Percentiles rank a stretch among this genome's conserved stretches.
Evolutionary conservation across 2,329 filamentous ascomycete genomes (phyloP).

Genomic region (Hypomyces rosellus): DNA sequence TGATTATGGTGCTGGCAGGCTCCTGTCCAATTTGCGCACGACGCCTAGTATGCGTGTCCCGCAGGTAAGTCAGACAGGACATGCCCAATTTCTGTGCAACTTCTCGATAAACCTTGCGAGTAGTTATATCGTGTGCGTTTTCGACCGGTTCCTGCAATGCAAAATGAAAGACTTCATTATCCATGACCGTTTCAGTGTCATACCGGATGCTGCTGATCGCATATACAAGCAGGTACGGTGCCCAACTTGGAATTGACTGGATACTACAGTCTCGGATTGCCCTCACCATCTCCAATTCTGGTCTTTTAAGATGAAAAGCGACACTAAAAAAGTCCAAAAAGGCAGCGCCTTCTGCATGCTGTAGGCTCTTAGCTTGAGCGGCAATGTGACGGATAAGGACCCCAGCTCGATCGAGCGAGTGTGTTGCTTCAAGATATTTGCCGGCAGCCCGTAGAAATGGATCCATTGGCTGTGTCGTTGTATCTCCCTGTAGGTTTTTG

Average conservation of each 20-base stretch:
- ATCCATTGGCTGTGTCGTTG: constrained; percentile 36
- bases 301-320: constrained; percentile 23
- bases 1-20: constrained; percentile 36
- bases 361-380: constrained; percentile 37
- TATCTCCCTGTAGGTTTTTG: constrained; percentile 44
- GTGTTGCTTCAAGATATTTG: constrained; percentile 44
- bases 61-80: constrained; percentile 40
- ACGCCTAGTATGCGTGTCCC: constrained; percentile 39
- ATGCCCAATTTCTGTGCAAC: constrained; percentile 37
- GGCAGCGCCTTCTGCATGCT: constrained; percentile 41
- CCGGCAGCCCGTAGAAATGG: constrained; percentile 54
- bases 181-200: constrained; percentile 38
- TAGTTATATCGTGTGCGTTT: constrained; percentile 22
- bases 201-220: constrained; percentile 36
- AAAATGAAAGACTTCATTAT: constrained; percentile 35
- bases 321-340: constrained; percentile 41
- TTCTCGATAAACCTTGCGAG: constrained; percentile 13
- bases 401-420: constrained; percentile 26
- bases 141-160: constrained; percentile 18
- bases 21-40: constrained; percentile 36
- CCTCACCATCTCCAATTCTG: constrained; percentile 19
- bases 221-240: constrained; percentile 43
- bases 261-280: constrained; percentile 19
- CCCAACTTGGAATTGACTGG: constrained; percentile 38
- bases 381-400: constrained; percentile 38